These are phyloP conservation scores for Taiozyma sp. DNA, from an alignment of 1,139 yeast species.

Conservation along the genomic window DNA sequence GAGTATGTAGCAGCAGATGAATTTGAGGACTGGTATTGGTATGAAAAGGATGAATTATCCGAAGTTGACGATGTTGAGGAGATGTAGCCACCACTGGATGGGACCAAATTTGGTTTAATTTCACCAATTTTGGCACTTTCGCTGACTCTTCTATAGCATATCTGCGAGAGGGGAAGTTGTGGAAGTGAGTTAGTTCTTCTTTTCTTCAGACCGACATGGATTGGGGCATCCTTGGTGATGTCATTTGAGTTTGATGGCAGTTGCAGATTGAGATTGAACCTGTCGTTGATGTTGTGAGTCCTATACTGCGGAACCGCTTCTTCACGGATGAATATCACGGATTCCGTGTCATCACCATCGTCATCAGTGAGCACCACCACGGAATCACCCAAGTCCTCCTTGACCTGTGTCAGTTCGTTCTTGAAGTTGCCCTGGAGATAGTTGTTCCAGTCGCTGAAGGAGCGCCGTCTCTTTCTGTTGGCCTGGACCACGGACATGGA, in stretches of 20 bases:
- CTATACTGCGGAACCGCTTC: neutral
- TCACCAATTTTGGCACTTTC: conserved; percentile 33
- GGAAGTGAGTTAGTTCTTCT: conserved; percentile 70
- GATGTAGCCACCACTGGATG: conserved; percentile 5
- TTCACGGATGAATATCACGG: conserved; percentile 3
- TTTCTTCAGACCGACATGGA: conserved; percentile 32
- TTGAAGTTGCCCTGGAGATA: conserved; percentile 16
- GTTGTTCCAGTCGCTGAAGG: conserved; percentile 22
- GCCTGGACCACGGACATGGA: conserved; percentile 18
- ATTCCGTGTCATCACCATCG: conserved; percentile 4
- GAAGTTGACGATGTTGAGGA: conserved; percentile 2
- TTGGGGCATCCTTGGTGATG: neutral
- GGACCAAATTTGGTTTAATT: conserved; percentile 31
- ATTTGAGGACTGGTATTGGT: conserved; percentile 3
- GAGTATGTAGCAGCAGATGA: conserved; percentile 19
- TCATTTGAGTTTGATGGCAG: neutral
- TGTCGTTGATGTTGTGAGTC: conserved; percentile 6
- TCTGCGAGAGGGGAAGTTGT: conserved; percentile 52
- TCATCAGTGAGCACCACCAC: neutral
- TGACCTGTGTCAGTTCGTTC: conserved; percentile 1
- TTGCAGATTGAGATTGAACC: conserved; percentile 11
- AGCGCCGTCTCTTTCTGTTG: conserved; percentile 30
- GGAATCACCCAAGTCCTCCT: conserved; percentile 5
- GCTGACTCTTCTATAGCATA: conserved; percentile 29
- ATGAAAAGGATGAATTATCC: conserved; percentile 2